Evolutionary conservation across 345 rosid genomes (phyloP), one percentile per base, ranked within the genome.

Genomic region (Gossypium raimondii): DNA sequence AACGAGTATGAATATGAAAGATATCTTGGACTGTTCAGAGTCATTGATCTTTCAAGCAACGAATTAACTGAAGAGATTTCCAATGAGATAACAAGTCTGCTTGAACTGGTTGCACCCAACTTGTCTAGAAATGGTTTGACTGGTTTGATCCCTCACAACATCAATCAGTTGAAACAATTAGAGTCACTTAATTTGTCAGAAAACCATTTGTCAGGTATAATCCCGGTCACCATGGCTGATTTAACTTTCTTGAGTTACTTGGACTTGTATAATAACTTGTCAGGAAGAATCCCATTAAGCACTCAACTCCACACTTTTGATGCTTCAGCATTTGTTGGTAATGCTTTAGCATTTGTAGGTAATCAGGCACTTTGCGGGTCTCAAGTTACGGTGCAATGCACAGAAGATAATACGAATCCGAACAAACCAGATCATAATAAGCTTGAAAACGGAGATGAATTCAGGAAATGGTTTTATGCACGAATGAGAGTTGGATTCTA

Each of bases 321-420:
- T 75, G 63, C 85, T 3, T 71, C 73, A 0, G 64, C 61, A 45
- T 80, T 77, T 13, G 50, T 18, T 34, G 81, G 78, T 7, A 83
- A 83, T 57, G 63, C 85, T 3, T 71, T 73, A 0, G 64, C 67
- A 45, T 80, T 77, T 13, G 50, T 18, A 34, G 81, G 78, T 7
- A 83, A 83, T 57, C 78, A 1, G 0, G 65, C 59, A 12, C 78
- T 83, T 13, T 80, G 85, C 29, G 73, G 73, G n/a, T 56, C 10
- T 51, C 55, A 16, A 16, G 1, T 51, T 51, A 4, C 55, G 6
- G 17, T 14, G 7, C 17, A 2, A 5, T 51, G 55, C 55, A 29
- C 38, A 29, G 38, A 29, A 29, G 38, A 29, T 29, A 6, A 29
- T 29, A 29, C 34, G 34, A 3, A 29, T 29, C 5, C 0, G 34